Conservation (phyloP, 441 rosid species). For the Cnidoscolus chayamansa region DNA sequence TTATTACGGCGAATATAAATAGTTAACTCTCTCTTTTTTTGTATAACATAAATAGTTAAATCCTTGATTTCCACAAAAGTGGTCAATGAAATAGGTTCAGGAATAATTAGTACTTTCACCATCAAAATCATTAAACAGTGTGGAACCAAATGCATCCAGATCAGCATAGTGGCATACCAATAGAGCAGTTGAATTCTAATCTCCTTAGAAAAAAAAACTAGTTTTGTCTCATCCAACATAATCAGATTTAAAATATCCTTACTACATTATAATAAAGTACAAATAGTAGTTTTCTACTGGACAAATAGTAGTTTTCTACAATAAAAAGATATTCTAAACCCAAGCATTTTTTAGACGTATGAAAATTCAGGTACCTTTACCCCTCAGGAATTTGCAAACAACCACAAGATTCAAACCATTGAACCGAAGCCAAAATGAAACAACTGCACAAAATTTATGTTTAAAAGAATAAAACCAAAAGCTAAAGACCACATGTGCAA, state of each 20-base stretch:
- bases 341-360: background rate
- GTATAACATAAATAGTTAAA: no score
- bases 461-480: background rate
- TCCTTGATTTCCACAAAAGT: background rate
- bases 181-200: background rate
- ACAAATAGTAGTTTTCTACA: background rate
- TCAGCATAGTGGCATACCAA: background rate
- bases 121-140: background rate
- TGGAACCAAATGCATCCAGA: background rate
- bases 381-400: background rate
- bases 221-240: background rate
- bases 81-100: conserved; percentile 1
- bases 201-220: background rate
- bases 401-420: background rate
- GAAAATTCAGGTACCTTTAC: background rate
- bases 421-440: background rate
- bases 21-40: no score
- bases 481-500: background rate
- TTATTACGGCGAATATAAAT: no score
- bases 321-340: background rate
- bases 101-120: background rate
- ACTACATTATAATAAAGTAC: background rate
- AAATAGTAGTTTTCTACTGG: background rate
- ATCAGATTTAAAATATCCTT: background rate
- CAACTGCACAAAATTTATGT: background rate